These are phyloP conservation scores for Saccharomyces pastorianus DNA, from an alignment of 1,139 yeast species.

Conservation along the genomic window DNA sequence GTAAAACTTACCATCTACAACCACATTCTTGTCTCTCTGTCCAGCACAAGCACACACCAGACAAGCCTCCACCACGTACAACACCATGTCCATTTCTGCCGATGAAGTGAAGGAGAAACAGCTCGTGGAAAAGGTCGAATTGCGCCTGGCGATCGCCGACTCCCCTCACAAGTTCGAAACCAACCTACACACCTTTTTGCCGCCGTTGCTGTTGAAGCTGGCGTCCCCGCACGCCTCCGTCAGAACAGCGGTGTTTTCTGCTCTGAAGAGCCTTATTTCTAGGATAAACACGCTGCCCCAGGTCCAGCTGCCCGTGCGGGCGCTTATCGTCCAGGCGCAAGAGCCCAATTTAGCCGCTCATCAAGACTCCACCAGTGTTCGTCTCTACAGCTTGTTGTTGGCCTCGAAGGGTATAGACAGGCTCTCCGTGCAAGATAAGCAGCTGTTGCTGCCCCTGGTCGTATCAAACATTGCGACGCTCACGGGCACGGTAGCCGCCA, in stretches of 20 bases:
- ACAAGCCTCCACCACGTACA: neutral
- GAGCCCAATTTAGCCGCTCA: conserved; percentile 40
- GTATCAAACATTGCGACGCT: conserved; percentile 40
- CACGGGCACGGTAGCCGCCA: conserved; percentile 40
- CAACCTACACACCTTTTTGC: conserved; percentile 53
- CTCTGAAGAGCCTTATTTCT: conserved; percentile 59
- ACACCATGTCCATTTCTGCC: neutral
- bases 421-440: conserved; percentile 32
- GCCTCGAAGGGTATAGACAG: conserved; percentile 59
- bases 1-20: neutral
- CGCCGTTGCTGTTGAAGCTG: conserved; percentile 73
- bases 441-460: conserved; percentile 41
- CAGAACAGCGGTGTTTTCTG: conserved; percentile 56
- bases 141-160: conserved; percentile 71
- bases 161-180: conserved; percentile 57
- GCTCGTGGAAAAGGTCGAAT: conserved; percentile 68
- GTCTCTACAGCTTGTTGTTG: conserved; percentile 58
- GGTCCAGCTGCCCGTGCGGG: conserved; percentile 53
- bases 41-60: neutral
- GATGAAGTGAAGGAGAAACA: conserved; percentile 43
- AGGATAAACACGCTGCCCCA: conserved; percentile 52
- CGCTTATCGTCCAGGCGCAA: conserved; percentile 57
- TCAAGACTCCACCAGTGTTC: conserved; percentile 45
- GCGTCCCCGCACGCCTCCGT: conserved; percentile 66
- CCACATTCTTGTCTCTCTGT: neutral